Evolutionary conservation across 352 stramenopile genomes (phyloP), one percentile per base, ranked within the genome.

Genomic region (Globisporangium mamillatum): DNA sequence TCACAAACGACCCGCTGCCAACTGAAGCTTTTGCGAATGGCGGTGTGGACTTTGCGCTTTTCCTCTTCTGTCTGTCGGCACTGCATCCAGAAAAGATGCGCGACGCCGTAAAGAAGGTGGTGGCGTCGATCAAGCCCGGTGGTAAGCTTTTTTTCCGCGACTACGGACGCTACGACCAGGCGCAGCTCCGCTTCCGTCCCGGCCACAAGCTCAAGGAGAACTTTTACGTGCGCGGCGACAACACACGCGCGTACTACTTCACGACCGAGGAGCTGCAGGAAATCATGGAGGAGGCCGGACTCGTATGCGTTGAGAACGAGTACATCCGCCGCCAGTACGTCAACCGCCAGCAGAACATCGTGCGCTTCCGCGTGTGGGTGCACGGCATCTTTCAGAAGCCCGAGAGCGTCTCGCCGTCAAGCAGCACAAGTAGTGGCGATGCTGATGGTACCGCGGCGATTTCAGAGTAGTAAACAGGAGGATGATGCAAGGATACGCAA

Each of bases 191-290:
- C 66, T 95, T 99, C 73, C 81, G 84, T 14, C 63, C 82, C 16
- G 89, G 86, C 36, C 84, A 91, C 71, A 94, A 97, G 61, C 78
- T 98, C 27, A 89, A 95, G 59, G 89, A 98, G 1, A 98, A 99
- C 70, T 98, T 97, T 54, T 99, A 98, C 79, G 85, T 97, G 44
- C 94, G 97, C 63, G 83, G 96, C 70, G 96, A 98, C 81, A 97
- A 97, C 67, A 99, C 96, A 4, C 90, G 93, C 32, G 96, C 92
- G 66, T 99, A 98, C 77, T 99, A 98, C 75, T 99, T 99, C 61
- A 93, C 88, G 53, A 89, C 79, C 5, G 84, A 94, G 32, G 84
- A 96, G 72, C 63, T 96, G n/a, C 63, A 77, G 27, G 64, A 81
- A n/a, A 67, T 96, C 27, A 89, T 92, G 57, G 75, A 70, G 0